Evolutionary conservation across 1,284 basidiomycete genomes (phyloP), one percentile per base, ranked within the genome.

Genomic region (Leccinum pachyderme): DNA sequence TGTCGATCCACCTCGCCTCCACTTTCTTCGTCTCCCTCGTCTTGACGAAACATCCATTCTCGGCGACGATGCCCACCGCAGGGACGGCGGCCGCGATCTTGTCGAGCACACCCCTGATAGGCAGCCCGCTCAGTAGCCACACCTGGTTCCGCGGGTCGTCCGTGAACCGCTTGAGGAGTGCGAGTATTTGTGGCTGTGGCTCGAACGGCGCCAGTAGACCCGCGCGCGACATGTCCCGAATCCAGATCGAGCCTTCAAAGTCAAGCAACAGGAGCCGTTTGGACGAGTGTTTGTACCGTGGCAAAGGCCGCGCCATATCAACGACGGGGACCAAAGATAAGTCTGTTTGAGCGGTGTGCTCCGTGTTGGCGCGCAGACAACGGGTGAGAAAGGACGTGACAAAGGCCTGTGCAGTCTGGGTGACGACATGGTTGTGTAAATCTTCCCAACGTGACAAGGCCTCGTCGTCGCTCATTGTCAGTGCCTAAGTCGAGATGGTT

Each of bases 401-500:
- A 72, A 94, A 94, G 2, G 89, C 80, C 66, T 94, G 92, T 0
- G 91, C 89, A 1, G 89, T 92, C 68, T 95, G 93, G 0, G 89
- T 89, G n/a, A 85, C 83, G 49, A 95, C 93, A 61, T 93, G 91
- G 57, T 82, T 84, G 68, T 94, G 89, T 1, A 95, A 75, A 60
- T 95, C 92, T 76, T 87, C 84, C 92, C 93, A 95, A 7, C 91
- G 83, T 29, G 81, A 81, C 8, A 72, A 69, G 5, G 85, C 84
- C 67, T 95, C 90, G 2, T 86, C 91, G 93, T 94, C 1, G 83
- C 89, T 86, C 91, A 93, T 94, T 0, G 83, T 90, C 37, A 95
- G 72, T 15, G 90, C 91, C 67, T 76, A 65, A 6, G 15, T 29
- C 43, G 7, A 3, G 24, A 0, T 22, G 6, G 43, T 61, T 37